Conservation (phyloP, 768 basidiomycete species). For the Mycena galericulata region DNA sequence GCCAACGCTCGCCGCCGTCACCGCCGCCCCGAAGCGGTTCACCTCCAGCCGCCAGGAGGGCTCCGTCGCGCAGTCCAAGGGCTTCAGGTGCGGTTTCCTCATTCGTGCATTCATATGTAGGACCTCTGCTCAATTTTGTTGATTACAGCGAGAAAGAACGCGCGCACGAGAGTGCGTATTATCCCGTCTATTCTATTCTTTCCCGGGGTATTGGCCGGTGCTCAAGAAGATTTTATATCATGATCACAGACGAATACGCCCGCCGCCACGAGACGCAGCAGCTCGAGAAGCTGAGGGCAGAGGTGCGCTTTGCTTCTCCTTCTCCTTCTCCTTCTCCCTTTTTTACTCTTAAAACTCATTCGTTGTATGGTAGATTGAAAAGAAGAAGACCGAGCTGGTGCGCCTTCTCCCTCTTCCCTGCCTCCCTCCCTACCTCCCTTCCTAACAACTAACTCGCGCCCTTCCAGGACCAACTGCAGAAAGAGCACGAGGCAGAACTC, state of each 20-base stretch:
- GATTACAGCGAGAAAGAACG: conserved; percentile 62
- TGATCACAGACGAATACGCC: conserved; percentile 63
- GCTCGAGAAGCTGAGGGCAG: conserved; percentile 58
- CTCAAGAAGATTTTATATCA: too few relatives aligned
- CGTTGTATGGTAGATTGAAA: conserved; percentile 35
- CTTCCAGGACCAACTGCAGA: conserved; percentile 27
- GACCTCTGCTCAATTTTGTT: not conserved
- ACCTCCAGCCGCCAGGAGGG: conserved; percentile 29
- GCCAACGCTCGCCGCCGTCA: conserved; percentile 17
- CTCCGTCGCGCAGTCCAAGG: conserved; percentile 25
- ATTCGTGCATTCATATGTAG: not conserved
- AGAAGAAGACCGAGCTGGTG: conserved; percentile 33
- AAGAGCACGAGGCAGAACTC: conserved; percentile 32
- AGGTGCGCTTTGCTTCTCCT: conserved; percentile 46
- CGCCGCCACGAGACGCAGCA: conserved; percentile 58
- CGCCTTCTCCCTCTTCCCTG: not conserved
- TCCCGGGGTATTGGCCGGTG: too few relatives aligned
- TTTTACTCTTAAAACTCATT: too few relatives aligned
- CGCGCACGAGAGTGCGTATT: conserved; percentile 67
- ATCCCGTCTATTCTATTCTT: too few relatives aligned
- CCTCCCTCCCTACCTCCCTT: too few relatives aligned
- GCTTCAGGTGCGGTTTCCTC: conserved; percentile 22
- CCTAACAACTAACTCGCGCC: not conserved
- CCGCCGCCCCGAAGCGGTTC: conserved; percentile 16
- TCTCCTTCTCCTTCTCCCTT: too few relatives aligned